phyloP scores from a whole-genome alignment of 2,329 filamentous ascomycete genomes.

The Penicillium palitans region DNA sequence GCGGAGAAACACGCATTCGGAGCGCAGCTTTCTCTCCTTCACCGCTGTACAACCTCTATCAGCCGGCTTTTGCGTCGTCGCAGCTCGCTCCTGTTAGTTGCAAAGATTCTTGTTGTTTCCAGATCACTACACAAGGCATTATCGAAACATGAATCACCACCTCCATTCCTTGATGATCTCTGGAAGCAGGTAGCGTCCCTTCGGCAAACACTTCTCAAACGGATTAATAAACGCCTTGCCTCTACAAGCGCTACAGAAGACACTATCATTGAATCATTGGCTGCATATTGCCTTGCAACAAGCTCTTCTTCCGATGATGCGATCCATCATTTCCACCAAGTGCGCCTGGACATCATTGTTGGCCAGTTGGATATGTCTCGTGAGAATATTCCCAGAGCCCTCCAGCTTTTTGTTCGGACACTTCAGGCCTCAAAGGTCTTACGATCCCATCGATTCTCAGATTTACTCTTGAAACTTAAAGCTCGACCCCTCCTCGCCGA shows the following conservation, averaged over 20 bases:
- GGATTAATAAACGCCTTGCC: constrained; percentile 58
- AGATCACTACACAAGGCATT: constrained; percentile 74
- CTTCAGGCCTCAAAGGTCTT: constrained; percentile 74
- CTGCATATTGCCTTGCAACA: constrained; percentile 77
- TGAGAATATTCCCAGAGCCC: constrained; percentile 60
- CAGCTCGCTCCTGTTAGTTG: constrained; percentile 55
- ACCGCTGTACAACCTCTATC: constrained; percentile 56
- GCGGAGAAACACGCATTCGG: constrained; percentile 51
- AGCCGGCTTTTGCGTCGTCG: constrained; percentile 54
- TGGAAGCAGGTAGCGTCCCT: constrained; percentile 64
- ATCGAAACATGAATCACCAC: constrained; percentile 51
- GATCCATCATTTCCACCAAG: constrained; percentile 72
- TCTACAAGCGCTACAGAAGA: constrained; percentile 46
- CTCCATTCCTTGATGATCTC: constrained; percentile 61
- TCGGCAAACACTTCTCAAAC: constrained; percentile 64
- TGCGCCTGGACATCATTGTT: constrained; percentile 68
- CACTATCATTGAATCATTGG: constrained; percentile 69
- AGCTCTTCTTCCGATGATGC: constrained; percentile 79
- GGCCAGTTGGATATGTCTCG: constrained; percentile 57
- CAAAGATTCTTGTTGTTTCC: constrained; percentile 75
- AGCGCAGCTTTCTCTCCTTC: constrained; percentile 59
- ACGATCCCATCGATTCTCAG: constrained; percentile 69
- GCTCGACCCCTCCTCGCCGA: constrained; percentile 71
- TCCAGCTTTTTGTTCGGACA: constrained; percentile 74
- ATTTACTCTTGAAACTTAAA: constrained; percentile 69